Base-by-base conservation (phyloP, 129 eudicot genomes). In the Logfia minima region DNA sequence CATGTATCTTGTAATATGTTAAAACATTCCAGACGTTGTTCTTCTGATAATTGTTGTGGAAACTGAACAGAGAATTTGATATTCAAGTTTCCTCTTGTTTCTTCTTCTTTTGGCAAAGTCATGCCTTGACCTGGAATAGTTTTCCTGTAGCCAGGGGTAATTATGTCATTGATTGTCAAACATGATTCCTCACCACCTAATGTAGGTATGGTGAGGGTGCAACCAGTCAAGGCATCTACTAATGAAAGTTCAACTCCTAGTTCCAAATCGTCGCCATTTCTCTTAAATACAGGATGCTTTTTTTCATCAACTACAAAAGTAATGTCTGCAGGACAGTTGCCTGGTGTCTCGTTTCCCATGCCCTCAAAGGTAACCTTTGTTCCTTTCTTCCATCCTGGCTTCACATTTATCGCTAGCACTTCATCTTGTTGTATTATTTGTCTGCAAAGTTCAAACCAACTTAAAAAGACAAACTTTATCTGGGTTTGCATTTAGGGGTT, bases 301-400 rank as follows among this genome's bases (percentile, higher is more conserved):
- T 86, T 87, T 76, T 87, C 90, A 26, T 79, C 88, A 53, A 88
- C 22, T 24, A 81, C 77, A 67, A 90, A 84, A 32, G 78, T 77
- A 5, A 90, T 39, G 39, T 90, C 91, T 31, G 78, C 90, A 11
- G 84, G 71, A 14, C 39, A 28, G 1, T 73, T 53, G 14, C 91
- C 89, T 2, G 84, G 83, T 16, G 63, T 82, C 84, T 90, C 86
- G 65, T 83, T 81, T 45, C 86, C 88, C 83, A 24, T 83, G 2
- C 90, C 88, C 65, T 86, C 89, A 29, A 92, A 92, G 7, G 88
- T 90, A 9, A 90, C 79, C 80, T 85, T 85, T 10, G 89, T 90
- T 56, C 96, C 96, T 59, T 79, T 85, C 60, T 52, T 86, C 98
- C 96, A 88, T 70, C 96, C 98, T 3, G 98, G 94, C 81, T 86